Percentiles rank a stretch among this genome's conserved stretches.
phyloP scores from a whole-genome alignment of 257 asterid species.

The Petunia axillaris region DNA sequence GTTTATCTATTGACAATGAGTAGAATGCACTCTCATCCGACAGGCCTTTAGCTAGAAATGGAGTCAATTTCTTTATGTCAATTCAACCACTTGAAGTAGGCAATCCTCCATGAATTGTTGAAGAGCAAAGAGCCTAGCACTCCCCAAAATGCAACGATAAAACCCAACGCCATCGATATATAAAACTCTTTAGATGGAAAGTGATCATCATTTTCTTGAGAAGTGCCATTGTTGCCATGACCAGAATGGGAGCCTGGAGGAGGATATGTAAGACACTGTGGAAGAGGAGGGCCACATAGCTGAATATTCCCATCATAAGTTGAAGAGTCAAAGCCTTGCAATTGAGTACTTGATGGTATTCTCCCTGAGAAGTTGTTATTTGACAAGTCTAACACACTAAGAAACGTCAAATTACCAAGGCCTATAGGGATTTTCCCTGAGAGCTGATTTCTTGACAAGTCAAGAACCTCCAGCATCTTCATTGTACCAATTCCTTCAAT shows the following conservation, averaged over 20 bases:
- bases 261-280: slow-evolving; percentile 14
- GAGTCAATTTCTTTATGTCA: not conserved
- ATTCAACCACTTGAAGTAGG: not conserved
- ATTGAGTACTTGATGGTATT: slow-evolving; percentile 42
- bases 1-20: not conserved
- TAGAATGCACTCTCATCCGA: not conserved
- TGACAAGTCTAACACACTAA: slow-evolving; percentile 38
- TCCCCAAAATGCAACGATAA: slow-evolving; percentile 43
- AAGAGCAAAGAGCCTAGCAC: slow-evolving; percentile 29
- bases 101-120: slow-evolving; percentile 33
- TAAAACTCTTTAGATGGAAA: slow-evolving; percentile 15
- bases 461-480: slow-evolving; percentile 27
- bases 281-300: slow-evolving; percentile 39
- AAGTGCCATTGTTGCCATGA: not conserved
- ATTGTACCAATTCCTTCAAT: slow-evolving; percentile 32
- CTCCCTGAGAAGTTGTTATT: slow-evolving; percentile 38
- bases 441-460: slow-evolving; percentile 31
- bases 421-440: slow-evolving; percentile 21
- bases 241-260: not conserved
- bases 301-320: slow-evolving; percentile 31
- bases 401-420: slow-evolving; percentile 18
- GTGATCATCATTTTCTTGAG: slow-evolving; percentile 22
- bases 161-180: slow-evolving; percentile 34
- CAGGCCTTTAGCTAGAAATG: slow-evolving; percentile 2
- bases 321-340: slow-evolving; percentile 40